phyloP scores from a whole-genome alignment of 2,329 filamentous ascomycete species.

The Aspergillus glaucus region DNA sequence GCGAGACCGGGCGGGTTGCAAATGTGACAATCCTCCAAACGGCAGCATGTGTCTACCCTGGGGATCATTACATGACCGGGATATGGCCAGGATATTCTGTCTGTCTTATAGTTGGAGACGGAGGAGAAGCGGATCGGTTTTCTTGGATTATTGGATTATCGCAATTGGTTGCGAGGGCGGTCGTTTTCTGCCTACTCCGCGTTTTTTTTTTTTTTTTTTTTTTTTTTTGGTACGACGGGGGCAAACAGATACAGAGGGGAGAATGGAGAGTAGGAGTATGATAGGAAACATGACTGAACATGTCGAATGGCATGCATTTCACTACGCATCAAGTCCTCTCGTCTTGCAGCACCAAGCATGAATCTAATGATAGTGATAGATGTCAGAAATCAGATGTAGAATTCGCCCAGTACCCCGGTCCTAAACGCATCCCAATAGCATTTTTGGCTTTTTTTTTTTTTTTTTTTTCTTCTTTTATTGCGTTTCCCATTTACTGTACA shows the following conservation, averaged over 20 bases:
- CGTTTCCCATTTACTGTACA: conserved; percentile 30
- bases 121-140: background rate
- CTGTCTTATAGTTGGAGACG: conserved; percentile 2
- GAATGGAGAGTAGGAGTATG: too few relatives aligned
- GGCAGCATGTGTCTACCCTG: conserved; percentile 16
- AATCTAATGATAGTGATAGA: conserved; percentile 12
- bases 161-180: conserved; percentile 11
- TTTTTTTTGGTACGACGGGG: background rate
- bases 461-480: background rate
- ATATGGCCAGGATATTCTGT: background rate
- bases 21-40: conserved; percentile 11
- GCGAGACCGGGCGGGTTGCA: conserved; percentile 6
- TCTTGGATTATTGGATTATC: conserved; percentile 4
- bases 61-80: conserved; percentile 10
- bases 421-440: conserved; percentile 32
- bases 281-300: too few relatives aligned
- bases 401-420: conserved; percentile 36
- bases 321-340: background rate
- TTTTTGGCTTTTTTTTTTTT: conserved; percentile 17
- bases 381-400: conserved; percentile 30
- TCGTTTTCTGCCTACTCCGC: conserved; percentile 5
- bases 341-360: background rate
- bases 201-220: conserved; percentile 7
- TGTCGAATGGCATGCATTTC: too few relatives aligned
- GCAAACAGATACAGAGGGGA: background rate